Conservation (phyloP, 1,284 basidiomycete genomes). For the Termitomyces sp. region DNA sequence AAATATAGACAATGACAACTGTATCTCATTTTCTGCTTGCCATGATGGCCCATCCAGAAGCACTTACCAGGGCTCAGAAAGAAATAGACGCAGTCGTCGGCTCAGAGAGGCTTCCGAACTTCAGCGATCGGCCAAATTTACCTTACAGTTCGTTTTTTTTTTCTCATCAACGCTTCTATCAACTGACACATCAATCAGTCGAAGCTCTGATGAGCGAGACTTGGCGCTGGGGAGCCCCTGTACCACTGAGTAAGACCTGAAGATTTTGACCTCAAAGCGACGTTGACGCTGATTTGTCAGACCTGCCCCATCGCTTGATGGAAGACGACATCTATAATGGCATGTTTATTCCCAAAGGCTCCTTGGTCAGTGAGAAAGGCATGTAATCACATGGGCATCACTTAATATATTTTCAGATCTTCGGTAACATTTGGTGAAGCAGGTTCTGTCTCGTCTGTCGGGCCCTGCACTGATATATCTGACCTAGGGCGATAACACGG, state of each 20-base stretch:
- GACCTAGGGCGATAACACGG: slow-evolving; percentile 39
- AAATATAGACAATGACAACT: slow-evolving; percentile 38
- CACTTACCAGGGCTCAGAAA: slow-evolving; percentile 43
- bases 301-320: slow-evolving; percentile 43
- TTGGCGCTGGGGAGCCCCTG: slow-evolving; percentile 45
- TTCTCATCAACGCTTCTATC: not conserved
- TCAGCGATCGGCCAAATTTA: slow-evolving; percentile 42
- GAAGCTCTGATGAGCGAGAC: slow-evolving; percentile 42
- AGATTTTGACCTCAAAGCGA: not conserved
- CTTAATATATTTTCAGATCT: slow-evolving; percentile 22
- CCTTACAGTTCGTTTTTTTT: slow-evolving; percentile 36
- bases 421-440: slow-evolving; percentile 45
- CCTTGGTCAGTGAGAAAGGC: slow-evolving; percentile 26
- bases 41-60: slow-evolving; percentile 49
- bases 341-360: slow-evolving; percentile 41
- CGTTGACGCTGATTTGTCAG: slow-evolving; percentile 16
- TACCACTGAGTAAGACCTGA: slow-evolving; percentile 43
- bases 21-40: slow-evolving; percentile 55
- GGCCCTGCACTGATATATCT: slow-evolving; percentile 3
- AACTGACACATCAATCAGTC: slow-evolving; percentile 22
- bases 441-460: not conserved
- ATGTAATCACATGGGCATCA: not conserved
- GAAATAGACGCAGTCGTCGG: slow-evolving; percentile 55
- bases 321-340: slow-evolving; percentile 46
- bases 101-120: slow-evolving; percentile 42